These are phyloP conservation scores for Cutaneotrichosporon sp. DNA, from an alignment of 1,284 basidiomycete genomes.

Conservation along the genomic window DNA sequence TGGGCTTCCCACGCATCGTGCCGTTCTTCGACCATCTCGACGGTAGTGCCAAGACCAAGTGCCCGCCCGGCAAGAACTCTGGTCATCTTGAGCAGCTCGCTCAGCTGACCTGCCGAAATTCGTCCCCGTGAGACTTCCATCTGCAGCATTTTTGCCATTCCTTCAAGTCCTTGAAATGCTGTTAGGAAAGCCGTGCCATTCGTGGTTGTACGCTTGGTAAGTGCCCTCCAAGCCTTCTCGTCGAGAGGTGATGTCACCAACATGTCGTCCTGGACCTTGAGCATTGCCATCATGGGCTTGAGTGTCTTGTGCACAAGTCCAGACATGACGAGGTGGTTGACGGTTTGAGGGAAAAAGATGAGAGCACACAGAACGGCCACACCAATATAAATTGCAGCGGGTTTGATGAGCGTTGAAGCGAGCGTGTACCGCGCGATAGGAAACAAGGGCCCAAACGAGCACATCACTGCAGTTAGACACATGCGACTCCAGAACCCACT, in stretches of 20 bases:
- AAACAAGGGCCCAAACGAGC: constrained; percentile 55
- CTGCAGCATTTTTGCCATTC: constrained; percentile 38
- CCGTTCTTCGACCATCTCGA: constrained; percentile 36
- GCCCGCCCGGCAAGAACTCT: constrained; percentile 34
- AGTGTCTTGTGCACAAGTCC: constrained; percentile 34
- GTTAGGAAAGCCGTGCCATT: constrained; percentile 26
- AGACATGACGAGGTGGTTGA: constrained; percentile 54
- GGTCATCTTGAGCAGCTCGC: constrained; percentile 33
- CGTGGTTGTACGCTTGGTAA: constrained; percentile 21
- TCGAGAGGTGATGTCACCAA: constrained; percentile 30
- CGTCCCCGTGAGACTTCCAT: constrained; percentile 50
- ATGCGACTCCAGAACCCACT: constrained; percentile 19
- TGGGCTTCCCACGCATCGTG: constrained; percentile 11
- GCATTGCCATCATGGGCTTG: constrained; percentile 30
- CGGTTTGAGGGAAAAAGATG: constrained; percentile 66
- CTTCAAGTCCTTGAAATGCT: constrained; percentile 30
- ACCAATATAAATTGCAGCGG: constrained; percentile 58
- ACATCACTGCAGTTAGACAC: constrained; percentile 53
- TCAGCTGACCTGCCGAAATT: constrained; percentile 47
- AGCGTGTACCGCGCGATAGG: constrained; percentile 62
- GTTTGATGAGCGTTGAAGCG: constrained; percentile 54
- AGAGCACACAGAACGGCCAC: constrained; percentile 57
- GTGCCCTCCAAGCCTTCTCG: constrained; percentile 28
- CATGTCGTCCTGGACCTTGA: constrained; percentile 41
- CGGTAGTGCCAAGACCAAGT: constrained; percentile 36